Base-by-base conservation (phyloP, 1,284 basidiomycete genomes). In the Caloboletus inedulis region DNA sequence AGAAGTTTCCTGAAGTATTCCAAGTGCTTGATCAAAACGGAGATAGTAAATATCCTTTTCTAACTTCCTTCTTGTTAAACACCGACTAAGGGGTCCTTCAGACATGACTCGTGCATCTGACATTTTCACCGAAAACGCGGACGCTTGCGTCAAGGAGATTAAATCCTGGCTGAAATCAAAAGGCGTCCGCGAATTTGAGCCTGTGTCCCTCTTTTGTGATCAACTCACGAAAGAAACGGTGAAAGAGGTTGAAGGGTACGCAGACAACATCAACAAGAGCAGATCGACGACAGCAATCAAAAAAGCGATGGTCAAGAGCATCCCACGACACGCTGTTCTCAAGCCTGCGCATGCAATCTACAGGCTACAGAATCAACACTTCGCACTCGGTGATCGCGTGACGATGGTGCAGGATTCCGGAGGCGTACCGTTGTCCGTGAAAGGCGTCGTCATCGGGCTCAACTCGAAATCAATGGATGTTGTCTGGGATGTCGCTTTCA, bases 371-470 rank as follows among this genome's bases (percentile, higher is more conserved):
- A 89, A 89, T 49, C 97, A 99, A 71, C 75, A 73, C n/a, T 99
- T 98, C 65, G 75, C 78, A 1, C 79, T 98, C 3, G 96, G 96
- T n/a, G 96, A 99, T 71, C 83, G 97, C 13, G 94, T 98, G 35
- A 89, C 91, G 27, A 96, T 96, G 87, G 94, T 98, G 2, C 87
- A 92, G 60, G 96, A 99, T 69, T 86, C 91, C 0, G 96, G 96
- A n/a, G 86, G 87, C 23, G 94, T 99, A 0, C 94, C 95, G 0
- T 77, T 98, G 10, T 86, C 87, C 3, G 89, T 89, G 51, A 96
- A 96, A 69, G 97, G 97, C 37, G 91, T 96, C 9, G 94, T 98
- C 16, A 83, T 99, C 49, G 94, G 95, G 5, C 74, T 99, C 62
- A 89, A 85, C 61, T 75, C 85, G 12, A 90, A 88, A 64, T 85